Evolutionary conservation across 148 eudicot genomes (phyloP).

Genomic region (Rhododendron henanense): DNA sequence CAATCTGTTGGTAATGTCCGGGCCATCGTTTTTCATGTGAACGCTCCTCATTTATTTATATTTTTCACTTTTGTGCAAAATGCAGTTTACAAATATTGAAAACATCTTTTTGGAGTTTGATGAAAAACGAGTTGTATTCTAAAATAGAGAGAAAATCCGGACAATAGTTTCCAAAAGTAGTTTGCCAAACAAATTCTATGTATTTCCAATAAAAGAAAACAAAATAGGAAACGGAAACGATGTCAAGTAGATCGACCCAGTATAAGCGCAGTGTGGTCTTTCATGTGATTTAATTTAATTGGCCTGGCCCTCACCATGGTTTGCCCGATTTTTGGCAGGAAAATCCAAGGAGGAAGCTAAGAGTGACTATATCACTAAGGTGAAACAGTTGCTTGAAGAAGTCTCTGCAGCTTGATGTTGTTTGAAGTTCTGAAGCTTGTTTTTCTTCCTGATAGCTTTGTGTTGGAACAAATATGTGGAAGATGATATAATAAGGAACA

Average conservation of each 20-base stretch:
- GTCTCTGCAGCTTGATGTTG: constrained; percentile 26
- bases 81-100: not conserved
- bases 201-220: not conserved
- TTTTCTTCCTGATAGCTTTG: not conserved
- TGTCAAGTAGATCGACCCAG: not conserved
- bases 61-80: not conserved
- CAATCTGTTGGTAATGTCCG: not conserved
- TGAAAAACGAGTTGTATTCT: not conserved
- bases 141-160: not conserved
- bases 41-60: not conserved
- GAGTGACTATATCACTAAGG: constrained; percentile 94
- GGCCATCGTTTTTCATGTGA: not conserved
- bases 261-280: not conserved
- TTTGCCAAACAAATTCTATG: not conserved
- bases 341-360: constrained; percentile 75
- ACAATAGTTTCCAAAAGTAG: not conserved
- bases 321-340: constrained; percentile 35
- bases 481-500: constrained; percentile 1
- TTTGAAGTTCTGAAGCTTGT: constrained; percentile 22
- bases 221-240: not conserved
- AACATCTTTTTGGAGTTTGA: not conserved
- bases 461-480: not conserved
- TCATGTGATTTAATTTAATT: not conserved
- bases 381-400: constrained; percentile 81
- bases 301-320: not conserved